Base-by-base conservation (phyloP, 306 rosid genomes). In the Vigna radiata region DNA sequence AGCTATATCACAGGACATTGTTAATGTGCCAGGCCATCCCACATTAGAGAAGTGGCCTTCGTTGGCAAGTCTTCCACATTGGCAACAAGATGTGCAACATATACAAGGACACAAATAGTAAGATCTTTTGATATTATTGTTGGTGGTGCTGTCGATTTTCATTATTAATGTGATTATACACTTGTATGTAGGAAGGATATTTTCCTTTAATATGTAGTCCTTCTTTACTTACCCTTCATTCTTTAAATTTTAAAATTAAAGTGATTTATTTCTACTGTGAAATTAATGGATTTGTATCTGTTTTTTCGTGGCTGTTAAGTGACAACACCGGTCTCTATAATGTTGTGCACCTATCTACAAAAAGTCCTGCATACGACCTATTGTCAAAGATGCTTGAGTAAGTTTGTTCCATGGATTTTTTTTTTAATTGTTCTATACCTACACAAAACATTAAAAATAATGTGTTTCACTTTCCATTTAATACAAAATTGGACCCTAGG, bases 351-450 rank as follows among this genome's bases (percentile, higher is more conserved):
- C 91, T 88, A 41, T 18, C 87, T 72, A 82, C 83, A 12, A 92
- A 92, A 79, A 84, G 88, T 83, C 89, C 87, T 72, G 91, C 96
- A 49, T 92, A 76, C 66, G 97, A 90, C 81, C 97, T 92, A 75
- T 79, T 92, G 62, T 88, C 97, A 67, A 92, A 79, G 90, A 92
- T 92, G 97, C 95, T 92, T 0, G 97, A 92, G 97, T 92, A 90
- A 78, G 96, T 87, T 83, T 25, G 83, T 44, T 61, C 72, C 75
- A 46, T 12, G 68, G 56, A 21, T 80, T 78, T 29, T 8, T 25
- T 29, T 27, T 60, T 60, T 7, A 0, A 7, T 60, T 59, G 31
- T 29, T 8, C 43, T 67, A 67, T 23, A 53, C 63, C 58, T 48
- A 12, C 36, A 12, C 46, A 23, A 16, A 39, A 70, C 25, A 66